A percentile compares a stretch with the other conserved stretches of the same genome.
Conservation (phyloP, 768 basidiomycete genomes). For the Serpula lacrymans region DNA sequence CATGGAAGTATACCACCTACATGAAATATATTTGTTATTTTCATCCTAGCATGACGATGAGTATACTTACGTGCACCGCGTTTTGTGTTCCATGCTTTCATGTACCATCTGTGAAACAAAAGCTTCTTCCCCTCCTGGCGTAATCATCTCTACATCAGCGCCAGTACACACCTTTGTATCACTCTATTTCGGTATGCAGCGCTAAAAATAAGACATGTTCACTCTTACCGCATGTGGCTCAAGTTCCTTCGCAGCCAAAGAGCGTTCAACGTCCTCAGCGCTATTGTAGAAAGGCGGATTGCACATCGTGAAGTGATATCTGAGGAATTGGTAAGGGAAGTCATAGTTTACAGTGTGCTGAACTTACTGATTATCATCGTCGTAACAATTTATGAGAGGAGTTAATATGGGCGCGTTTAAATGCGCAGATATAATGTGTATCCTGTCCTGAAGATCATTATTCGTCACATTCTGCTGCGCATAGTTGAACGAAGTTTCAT, state of each 20-base stretch:
- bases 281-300: slow-evolving; percentile 96
- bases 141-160: slow-evolving; percentile 84
- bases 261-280: slow-evolving; percentile 57
- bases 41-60: neutral
- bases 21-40: neutral
- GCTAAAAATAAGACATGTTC: neutral
- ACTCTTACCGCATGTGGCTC: slow-evolving; percentile 66
- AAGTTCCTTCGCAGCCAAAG: slow-evolving; percentile 59
- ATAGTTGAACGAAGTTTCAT: slow-evolving; percentile 51
- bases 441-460: slow-evolving; percentile 54
- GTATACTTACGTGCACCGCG: slow-evolving; percentile 53
- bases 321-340: slow-evolving; percentile 13
- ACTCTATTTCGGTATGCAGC: neutral
- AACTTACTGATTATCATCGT: slow-evolving; percentile 3
- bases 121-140: slow-evolving; percentile 75
- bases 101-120: slow-evolving; percentile 78
- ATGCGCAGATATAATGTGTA: slow-evolving; percentile 43
- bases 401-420: slow-evolving; percentile 40
- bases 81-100: slow-evolving; percentile 58
- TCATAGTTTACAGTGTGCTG: neutral
- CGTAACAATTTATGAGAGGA: slow-evolving; percentile 37
- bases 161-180: slow-evolving; percentile 83
- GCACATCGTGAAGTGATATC: slow-evolving; percentile 85
- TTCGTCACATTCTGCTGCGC: slow-evolving; percentile 55
- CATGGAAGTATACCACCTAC: slow-evolving; percentile 92